These are phyloP conservation scores for rapeseed (Brassica napus) DNA, from an alignment of 345 rosid genomes.

Conservation along the genomic window Da-Ae NC_063434.1:28900501-28901000, in stretches of 20 bases:
- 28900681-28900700: background rate
- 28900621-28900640: background rate
- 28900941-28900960: slow-evolving; percentile 80
- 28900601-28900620: background rate
- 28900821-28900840: slow-evolving; percentile 56
- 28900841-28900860: slow-evolving; percentile 56
- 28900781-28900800: slow-evolving; percentile 36
- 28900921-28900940: slow-evolving; percentile 67
- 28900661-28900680: background rate
- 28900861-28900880: slow-evolving; percentile 42
- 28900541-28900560: background rate
- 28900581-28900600: background rate
- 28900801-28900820: slow-evolving; percentile 23
- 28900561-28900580: background rate
- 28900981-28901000: slow-evolving; percentile 53
- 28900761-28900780: slow-evolving; percentile 38
- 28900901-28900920: slow-evolving; percentile 41
- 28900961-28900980: slow-evolving; percentile 34
- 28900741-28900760: slow-evolving; percentile 51
- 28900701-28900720: slow-evolving; percentile 29
- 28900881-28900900: slow-evolving; percentile 38
- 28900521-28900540: slow-evolving; percentile 45
- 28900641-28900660: background rate
- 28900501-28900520: slow-evolving; percentile 49
- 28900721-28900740: slow-evolving; percentile 44